phyloP scores from a whole-genome alignment of 768 basidiomycete genomes.

The Mycena leptocephala region DNA sequence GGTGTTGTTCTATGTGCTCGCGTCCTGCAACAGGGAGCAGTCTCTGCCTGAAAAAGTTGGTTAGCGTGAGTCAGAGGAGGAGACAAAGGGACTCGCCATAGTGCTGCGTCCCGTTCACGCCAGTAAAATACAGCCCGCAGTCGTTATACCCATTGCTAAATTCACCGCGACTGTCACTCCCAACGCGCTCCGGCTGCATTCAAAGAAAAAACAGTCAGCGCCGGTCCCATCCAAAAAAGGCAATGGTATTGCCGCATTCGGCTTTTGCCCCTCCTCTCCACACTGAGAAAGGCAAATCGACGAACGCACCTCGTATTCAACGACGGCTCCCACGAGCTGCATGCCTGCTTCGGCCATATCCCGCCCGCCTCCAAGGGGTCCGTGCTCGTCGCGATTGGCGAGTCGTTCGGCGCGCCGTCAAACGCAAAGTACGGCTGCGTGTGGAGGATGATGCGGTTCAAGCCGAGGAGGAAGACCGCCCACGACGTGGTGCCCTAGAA shows the following conservation, averaged over 20 bases:
- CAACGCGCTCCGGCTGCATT: neutral
- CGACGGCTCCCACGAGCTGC: conserved; percentile 61
- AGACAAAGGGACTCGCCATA: conserved; percentile 30
- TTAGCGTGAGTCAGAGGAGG: neutral
- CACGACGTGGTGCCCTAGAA: conserved; percentile 61
- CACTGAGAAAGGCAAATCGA: neutral
- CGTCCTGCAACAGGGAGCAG: conserved; percentile 60
- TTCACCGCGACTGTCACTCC: neutral
- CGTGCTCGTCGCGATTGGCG: conserved; percentile 38
- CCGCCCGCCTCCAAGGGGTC: conserved; percentile 36
- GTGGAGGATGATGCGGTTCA: neutral
- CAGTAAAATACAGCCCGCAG: conserved; percentile 67
- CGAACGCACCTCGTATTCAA: conserved; percentile 55
- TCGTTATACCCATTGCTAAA: conserved; percentile 45
- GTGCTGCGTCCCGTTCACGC: conserved; percentile 47
- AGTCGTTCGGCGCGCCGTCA: conserved; percentile 45
- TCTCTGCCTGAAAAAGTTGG: conserved; percentile 43
- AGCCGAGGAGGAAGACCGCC: conserved; percentile 45
- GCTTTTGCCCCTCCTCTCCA: neutral
- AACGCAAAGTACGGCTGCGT: neutral
- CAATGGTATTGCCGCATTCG: neutral
- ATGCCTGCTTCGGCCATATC: conserved; percentile 55
- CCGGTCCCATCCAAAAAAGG: neutral
- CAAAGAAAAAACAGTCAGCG: neutral
- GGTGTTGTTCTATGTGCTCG: conserved; percentile 59